A percentile compares a stretch with the other conserved stretches of the same genome.
Evolutionary conservation across 2,329 filamentous ascomycete genomes (phyloP).

Genomic region (Fusarium verrucosum): DNA sequence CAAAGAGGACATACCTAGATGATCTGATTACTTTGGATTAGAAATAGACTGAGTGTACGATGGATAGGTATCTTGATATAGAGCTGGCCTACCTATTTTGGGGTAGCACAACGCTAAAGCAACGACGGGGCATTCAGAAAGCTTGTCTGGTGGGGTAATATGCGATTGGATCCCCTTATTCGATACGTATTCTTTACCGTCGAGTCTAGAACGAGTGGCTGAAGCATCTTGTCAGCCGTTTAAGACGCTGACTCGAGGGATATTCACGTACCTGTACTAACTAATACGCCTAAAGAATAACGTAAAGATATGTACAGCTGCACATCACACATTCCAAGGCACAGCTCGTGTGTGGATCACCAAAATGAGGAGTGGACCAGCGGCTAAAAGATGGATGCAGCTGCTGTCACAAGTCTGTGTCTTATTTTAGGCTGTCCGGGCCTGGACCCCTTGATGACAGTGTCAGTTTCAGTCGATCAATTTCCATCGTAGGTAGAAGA

Average conservation of each 20-base stretch:
- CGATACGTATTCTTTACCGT: not conserved
- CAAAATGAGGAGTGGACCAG: slow-evolving; percentile 22
- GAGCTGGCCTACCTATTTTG: not conserved
- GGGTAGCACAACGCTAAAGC: slow-evolving; percentile 23
- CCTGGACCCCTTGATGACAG: slow-evolving; percentile 22
- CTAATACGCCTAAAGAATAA: not conserved
- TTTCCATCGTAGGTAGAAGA: not conserved
- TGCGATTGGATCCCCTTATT: not conserved
- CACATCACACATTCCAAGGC: not conserved
- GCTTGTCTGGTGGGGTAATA: slow-evolving; percentile 36
- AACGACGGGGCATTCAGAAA: slow-evolving; percentile 30
- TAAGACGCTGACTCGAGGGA: not conserved
- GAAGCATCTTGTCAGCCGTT: not conserved
- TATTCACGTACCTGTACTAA: not conserved
- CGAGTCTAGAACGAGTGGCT: slow-evolving; percentile 7
- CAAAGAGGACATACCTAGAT: not conserved
- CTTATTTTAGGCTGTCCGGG: not conserved
- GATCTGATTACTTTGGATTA: not conserved
- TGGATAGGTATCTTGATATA: not conserved
- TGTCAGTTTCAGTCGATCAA: slow-evolving; percentile 13
- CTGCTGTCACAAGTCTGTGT: slow-evolving; percentile 24
- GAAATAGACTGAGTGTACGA: not conserved
- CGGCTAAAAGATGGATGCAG: slow-evolving; percentile 27
- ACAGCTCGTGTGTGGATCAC: slow-evolving; percentile 9
- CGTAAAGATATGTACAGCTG: not conserved